Base-by-base conservation (phyloP, 495 filamentous ascomycete species). In the Platismatia glauca region DNA sequence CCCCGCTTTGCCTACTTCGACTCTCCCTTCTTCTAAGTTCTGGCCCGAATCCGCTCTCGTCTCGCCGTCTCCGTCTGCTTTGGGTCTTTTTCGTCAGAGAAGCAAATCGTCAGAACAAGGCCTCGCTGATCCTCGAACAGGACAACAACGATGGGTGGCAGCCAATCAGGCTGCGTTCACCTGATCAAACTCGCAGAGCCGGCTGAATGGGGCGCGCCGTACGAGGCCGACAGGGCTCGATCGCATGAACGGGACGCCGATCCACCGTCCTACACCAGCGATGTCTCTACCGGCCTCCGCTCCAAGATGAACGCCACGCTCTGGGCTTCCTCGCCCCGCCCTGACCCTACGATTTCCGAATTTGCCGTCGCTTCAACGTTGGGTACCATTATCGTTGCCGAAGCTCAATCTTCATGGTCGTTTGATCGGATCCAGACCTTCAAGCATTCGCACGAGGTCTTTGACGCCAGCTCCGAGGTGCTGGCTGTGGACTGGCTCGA, bases 401-500 rank as follows among this genome's bases (percentile, higher is more conserved):
- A 61, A n/a, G 33, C 33, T 12, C 39, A 61, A 13, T 55, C 57
- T 33, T 29, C 39, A 29, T 65, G 58, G 63, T n/a, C 18, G 2
- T 38, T 31, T n/a, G 41, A 55, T 38, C 37, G 5, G 20, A 1
- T 8, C 4, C 61, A 63, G 22, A 12, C 16, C 1, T 63, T 38
- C 1, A 58, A 58, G 6, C 3, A 3, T 18, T n/a, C n/a, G n/a
- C n/a, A n/a, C n/a, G 11, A n/a, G 34, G 22, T 35, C 29, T 5
- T 20, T 15, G 37, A 13, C 24, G 6, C 20, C 7, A 16, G 4
- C 6, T 37, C 34, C 2, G 66, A 68, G 15, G 60, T 61, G 20
- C 41, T 68, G 37, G 50, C 62, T 0, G 38, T 68, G 4, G 63
- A 68, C 57, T 68, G 63, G 58, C 48, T 61, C 22, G 52, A 48